A percentile compares a stretch with the other conserved stretches of the same genome.
These are phyloP conservation scores for Auxenochlorella protothecoides DNA, from an alignment of 139 green algal genomes.

Conservation along the genomic window DNA sequence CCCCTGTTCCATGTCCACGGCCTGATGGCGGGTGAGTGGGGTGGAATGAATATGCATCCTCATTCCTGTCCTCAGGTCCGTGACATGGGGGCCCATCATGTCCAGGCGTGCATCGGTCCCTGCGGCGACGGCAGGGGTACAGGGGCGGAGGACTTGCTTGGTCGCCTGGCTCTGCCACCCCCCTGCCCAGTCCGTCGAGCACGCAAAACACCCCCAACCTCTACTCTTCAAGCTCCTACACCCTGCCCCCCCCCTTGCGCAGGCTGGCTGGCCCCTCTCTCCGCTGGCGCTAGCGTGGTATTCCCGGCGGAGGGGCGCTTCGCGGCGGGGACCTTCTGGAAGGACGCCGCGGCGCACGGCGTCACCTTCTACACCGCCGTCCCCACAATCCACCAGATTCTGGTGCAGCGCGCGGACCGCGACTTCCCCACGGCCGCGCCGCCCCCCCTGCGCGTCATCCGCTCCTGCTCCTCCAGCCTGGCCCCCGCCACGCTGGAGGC, in stretches of 20 bases:
- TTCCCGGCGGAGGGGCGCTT: slow-evolving; percentile 54
- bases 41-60: too few relatives aligned
- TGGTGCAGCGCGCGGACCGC: slow-evolving; percentile 26
- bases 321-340: slow-evolving; percentile 61
- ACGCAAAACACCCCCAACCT: too few relatives aligned
- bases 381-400: slow-evolving; percentile 76
- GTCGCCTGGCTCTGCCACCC: too few relatives aligned
- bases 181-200: too few relatives aligned
- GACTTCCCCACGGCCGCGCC: slow-evolving; percentile 13
- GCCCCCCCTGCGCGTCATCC: slow-evolving; percentile 71
- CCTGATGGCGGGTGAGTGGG: slow-evolving; percentile 58
- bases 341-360: slow-evolving; percentile 31
- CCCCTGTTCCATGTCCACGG: slow-evolving; percentile 89
- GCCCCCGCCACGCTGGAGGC: slow-evolving; percentile 54
- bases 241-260: too few relatives aligned
- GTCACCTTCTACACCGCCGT: slow-evolving; percentile 85
- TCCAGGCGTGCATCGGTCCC: too few relatives aligned
- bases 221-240: too few relatives aligned
- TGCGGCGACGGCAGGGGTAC: too few relatives aligned
- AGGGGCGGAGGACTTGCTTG: too few relatives aligned
- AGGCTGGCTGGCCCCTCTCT: slow-evolving; percentile 44
- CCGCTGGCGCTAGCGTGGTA: slow-evolving; percentile 39
- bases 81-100: too few relatives aligned
- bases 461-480: slow-evolving; percentile 61
- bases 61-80: too few relatives aligned